Base-by-base conservation (phyloP, 1,284 basidiomycete species). In the Vanrija sp. region DNA sequence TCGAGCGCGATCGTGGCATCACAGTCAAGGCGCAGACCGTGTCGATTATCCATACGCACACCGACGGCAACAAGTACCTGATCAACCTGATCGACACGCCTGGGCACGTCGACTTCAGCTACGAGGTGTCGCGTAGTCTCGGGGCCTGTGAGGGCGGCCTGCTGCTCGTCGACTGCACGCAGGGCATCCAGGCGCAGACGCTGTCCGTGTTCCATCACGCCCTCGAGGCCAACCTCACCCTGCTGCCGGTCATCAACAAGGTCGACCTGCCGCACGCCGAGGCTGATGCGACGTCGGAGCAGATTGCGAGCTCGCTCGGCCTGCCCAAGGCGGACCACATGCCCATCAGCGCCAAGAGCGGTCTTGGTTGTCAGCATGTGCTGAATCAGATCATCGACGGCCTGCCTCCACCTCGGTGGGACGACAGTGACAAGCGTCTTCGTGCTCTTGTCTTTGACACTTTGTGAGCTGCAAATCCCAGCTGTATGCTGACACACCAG, bases 41-140 rank as follows among this genome's bases (percentile, higher is more conserved):
- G 7, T 93, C 89, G 83, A 95, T 97, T 88, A 79, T 94, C 56
- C 80, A 89, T 71, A 64, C 67, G 46, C 81, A 89, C 70, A 66
- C 79, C 12, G 73, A 82, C 46, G 83, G 82, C 6, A 77, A 80
- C 38, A 78, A 78, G 19, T 87, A 89, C 68, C 81, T 99, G 48
- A 83, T 99, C 63, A 98, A 98, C 75, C 80, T 98, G 38, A 95
- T 99, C 67, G 95, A 99, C 73, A 98, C 96, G 0, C 95, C 95
- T 45, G 93, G 93, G 4, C 93, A 97, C 76, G 93, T 96, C 47
- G 93, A 97, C 78, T 97, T 97, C 76, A 85, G 89, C 57, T 95
- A 94, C 85, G 96, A 98, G 76, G 92, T 98, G 10, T 88, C 91
- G 15, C 85, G 96, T 46, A 93, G 90, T 43, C 79, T 98, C 25